phyloP scores from a whole-genome alignment of 148 eudicot genomes.

The Dianthus caryophyllus region DNA sequence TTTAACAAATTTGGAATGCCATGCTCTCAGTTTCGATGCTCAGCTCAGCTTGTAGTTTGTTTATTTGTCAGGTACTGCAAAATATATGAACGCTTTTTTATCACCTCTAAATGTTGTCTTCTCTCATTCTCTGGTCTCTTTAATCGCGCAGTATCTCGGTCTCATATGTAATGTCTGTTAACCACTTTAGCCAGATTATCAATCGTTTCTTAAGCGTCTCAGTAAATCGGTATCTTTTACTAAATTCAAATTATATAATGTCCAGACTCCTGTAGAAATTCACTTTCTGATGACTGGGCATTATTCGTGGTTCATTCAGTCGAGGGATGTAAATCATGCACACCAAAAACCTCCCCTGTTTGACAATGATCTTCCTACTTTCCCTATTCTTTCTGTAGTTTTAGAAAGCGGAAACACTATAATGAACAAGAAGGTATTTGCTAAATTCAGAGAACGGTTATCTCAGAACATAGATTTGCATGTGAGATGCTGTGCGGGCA shows the following conservation, averaged over 20 bases:
- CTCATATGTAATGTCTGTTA: background rate
- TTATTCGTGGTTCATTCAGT: background rate
- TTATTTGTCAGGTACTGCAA: conserved; percentile 21
- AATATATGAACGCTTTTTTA: background rate
- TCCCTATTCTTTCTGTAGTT: too few species aligned
- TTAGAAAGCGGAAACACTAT: too few species aligned
- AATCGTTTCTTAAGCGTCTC: background rate
- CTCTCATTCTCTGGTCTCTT: too few species aligned
- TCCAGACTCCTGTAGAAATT: background rate
- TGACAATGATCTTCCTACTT: too few species aligned
- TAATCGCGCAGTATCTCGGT: background rate
- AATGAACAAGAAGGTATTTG: too few species aligned
- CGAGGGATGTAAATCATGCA: too few species aligned
- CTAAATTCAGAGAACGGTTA: too few species aligned
- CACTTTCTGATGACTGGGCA: background rate
- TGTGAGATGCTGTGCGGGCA: too few species aligned
- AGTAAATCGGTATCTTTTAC: background rate
- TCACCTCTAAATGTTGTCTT: background rate
- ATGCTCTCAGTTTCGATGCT: conserved; percentile 75
- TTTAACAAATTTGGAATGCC: conserved; percentile 83
- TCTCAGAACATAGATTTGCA: too few species aligned
- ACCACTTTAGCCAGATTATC: background rate
- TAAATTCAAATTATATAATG: background rate
- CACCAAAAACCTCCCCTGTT: too few species aligned
- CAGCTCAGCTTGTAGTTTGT: conserved; percentile 41